Evolutionary conservation across 1,284 basidiomycete genomes (phyloP).

Genomic region (Boletus sp.): DNA sequence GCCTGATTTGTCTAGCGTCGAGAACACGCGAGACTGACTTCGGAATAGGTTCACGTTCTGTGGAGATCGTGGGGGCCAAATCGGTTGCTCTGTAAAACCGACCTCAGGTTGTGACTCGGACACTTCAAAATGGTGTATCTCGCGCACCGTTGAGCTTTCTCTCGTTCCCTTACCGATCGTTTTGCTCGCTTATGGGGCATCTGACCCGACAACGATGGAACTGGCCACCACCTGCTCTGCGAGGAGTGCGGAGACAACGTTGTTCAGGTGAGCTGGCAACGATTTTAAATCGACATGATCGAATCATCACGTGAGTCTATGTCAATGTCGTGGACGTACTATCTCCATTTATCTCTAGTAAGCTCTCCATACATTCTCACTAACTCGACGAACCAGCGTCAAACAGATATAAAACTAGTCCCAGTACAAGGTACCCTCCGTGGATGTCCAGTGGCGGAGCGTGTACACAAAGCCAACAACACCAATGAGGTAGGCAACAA

Average conservation of each 20-base stretch:
- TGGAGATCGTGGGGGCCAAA: constrained; percentile 40
- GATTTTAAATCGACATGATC: neutral
- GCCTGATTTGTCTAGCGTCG: constrained; percentile 55
- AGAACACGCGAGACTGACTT: constrained; percentile 62
- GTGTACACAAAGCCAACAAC: constrained; percentile 40
- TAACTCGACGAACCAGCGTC: constrained; percentile 15
- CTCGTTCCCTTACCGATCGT: constrained; percentile 42
- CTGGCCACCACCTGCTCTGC: neutral
- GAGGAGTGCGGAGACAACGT: constrained; percentile 15
- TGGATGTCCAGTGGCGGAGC: constrained; percentile 35
- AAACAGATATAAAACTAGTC: constrained; percentile 8
- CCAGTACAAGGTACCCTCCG: constrained; percentile 38
- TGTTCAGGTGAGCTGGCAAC: constrained; percentile 4
- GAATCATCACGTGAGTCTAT: constrained; percentile 18
- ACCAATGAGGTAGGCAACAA: constrained; percentile 45
- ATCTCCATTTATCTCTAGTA: constrained; percentile 9
- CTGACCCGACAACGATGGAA: constrained; percentile 23
- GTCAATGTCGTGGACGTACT: neutral
- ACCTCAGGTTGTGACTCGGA: neutral
- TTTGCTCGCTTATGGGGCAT: constrained; percentile 70
- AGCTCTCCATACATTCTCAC: neutral
- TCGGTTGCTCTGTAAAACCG: constrained; percentile 43
- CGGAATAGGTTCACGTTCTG: constrained; percentile 56
- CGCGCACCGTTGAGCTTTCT: constrained; percentile 33
- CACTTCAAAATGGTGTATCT: neutral